Evolutionary conservation across 192 early-diverging fungal species (phyloP), one percentile per base, ranked within the genome.

Genomic region (Blastocladiella britannica): DNA sequence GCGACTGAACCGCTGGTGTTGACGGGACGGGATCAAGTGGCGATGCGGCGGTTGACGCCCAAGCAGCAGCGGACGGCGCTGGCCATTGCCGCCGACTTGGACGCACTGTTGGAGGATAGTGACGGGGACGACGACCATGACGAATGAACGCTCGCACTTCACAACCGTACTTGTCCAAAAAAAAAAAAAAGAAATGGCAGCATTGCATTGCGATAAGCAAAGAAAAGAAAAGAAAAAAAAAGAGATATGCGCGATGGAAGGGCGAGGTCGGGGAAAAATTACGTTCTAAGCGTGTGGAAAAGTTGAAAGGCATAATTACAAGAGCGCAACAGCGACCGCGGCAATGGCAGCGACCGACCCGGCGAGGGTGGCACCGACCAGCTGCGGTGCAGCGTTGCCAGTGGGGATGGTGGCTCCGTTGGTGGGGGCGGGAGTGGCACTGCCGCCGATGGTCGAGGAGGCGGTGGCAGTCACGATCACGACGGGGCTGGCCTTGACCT

Each of bases 11-110:
- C 37, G 37, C 55, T 26, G 29, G 61, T 29, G 57, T 53, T 8
- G 52, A 55, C 2, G 55, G 55, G 15, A 62, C 61, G 8, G 56
- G 28, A 28, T 56, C 53, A 25, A 18, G 55, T 29, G 15, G 22
- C n/a, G 56, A 52, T 29, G 30, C 37, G 55, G 18, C 57, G 56
- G 26, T 28, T 52, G 24, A 56, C 28, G 25, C 25, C 56, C n/a
- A 51, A n/a, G 24, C n/a, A 58, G 23, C 53, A 23, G 24, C n/a
- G 22, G n/a, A 25, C 37, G 3, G 18, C 25, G 29, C 53, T 29
- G 23, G n/a, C 7, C 4, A 22, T 28, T 5, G 18, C 9, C 30
- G 37, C 7, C 5, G 26, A 20, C 12, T 23, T 18, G 29, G n/a
- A 29, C 52, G 24, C 30, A 51, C 55, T 22, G 51, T 28, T 29